A percentile compares a stretch with the other conserved stretches of the same genome.
phyloP scores from a whole-genome alignment of 1,284 basidiomycete species.

The Trametes pubescens region DNA sequence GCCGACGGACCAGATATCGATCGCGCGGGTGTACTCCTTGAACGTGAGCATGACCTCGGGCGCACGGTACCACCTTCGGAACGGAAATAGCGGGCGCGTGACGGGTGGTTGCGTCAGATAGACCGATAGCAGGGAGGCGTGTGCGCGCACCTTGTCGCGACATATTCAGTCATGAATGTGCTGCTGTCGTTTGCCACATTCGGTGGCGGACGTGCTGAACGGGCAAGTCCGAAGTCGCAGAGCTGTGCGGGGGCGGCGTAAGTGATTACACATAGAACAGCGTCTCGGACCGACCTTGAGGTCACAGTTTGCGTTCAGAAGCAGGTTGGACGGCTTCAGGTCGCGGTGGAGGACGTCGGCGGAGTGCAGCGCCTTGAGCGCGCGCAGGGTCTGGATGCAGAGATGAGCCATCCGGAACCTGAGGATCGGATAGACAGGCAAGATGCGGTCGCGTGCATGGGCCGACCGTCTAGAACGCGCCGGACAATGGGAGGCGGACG shows the following conservation, averaged over 20 bases:
- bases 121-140: conserved; percentile 1
- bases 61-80: conserved; percentile 88
- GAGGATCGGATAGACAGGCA: conserved; percentile 13
- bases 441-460: conserved; percentile 13
- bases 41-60: conserved; percentile 97
- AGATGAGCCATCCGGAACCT: neutral
- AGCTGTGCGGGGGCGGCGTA: conserved; percentile 54
- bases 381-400: conserved; percentile 75
- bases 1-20: conserved; percentile 94
- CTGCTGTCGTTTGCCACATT: conserved; percentile 83
- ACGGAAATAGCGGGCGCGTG: conserved; percentile 20
- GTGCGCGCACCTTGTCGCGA: conserved; percentile 73
- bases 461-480: neutral
- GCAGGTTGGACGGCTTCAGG: conserved; percentile 91
- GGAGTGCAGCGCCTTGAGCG: conserved; percentile 92
- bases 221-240: conserved; percentile 93
- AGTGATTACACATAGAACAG: conserved; percentile 69
- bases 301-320: conserved; percentile 95
- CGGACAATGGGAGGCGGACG: conserved; percentile 37
- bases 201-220: conserved; percentile 82
- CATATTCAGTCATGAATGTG: conserved; percentile 96
- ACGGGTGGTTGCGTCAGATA: conserved; percentile 9
- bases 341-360: conserved; percentile 91
- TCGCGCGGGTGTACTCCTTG: conserved; percentile 92
- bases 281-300: conserved; percentile 84